Base-by-base conservation (phyloP, 2,329 filamentous ascomycete genomes). In the Fusarium penzigii region DNA sequence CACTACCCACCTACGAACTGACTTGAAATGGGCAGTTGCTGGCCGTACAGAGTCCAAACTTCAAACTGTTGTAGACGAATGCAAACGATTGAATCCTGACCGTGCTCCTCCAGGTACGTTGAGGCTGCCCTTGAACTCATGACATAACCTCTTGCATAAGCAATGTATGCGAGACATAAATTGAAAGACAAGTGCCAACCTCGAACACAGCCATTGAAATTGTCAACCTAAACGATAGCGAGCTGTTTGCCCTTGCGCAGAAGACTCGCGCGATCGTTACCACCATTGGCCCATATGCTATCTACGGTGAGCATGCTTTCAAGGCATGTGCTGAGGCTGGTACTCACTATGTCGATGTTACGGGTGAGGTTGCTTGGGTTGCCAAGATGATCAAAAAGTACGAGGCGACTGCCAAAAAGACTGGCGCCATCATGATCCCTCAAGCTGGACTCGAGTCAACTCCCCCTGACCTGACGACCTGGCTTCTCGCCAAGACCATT, bases 1-100 rank as follows among this genome's bases (percentile, higher is more conserved):
- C 64, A 79, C 85, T 47, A 79, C 79, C 13, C 75, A 83, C 58
- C 77, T 91, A 1, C 88, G 92, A 0, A 90, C 88, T 16, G 83
- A 90, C 68, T 71, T 96, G 56, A 91, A 85, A 75, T 97, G 92
- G 92, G 92, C 90, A 13, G 78, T 97, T 49, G 90, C 91, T 42
- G 92, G 92, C 29, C 88, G 92, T 25, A 92, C 89, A n/a, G 75
- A 80, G 44, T 75, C 78, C 44, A 96, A 96, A 70, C 80, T 97
- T 5, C 81, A 88, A 59, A 73, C 75, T 39, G 72, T 97, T 11
- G 83, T 85, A 8, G 76, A 84, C 47, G 84, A 89, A 49, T 80
- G 92, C 68, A 84, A 85, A 63, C 68, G 74, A 51, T 65, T 88
- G 52, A 89, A 89, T 67, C 77, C 85, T 2, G 86, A 95, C 69